Evolutionary conservation across 768 basidiomycete species (phyloP), one percentile per base, ranked within the genome.

Genomic region (Suillus subalutaceus): DNA sequence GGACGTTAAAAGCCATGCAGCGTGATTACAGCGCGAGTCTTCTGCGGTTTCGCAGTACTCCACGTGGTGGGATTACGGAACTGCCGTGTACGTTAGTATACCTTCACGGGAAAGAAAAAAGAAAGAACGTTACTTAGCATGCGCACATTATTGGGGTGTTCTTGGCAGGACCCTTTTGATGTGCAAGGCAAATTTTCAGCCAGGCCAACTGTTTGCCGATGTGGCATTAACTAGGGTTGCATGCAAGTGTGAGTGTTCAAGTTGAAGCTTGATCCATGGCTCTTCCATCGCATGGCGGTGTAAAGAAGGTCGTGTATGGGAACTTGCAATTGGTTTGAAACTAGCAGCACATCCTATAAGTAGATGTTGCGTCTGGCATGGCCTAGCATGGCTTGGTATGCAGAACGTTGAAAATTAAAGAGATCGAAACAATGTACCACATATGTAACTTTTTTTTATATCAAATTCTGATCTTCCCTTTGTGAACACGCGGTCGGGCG

Each of bases 211-310:
- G 58, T 41, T 60, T 60, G 40, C 58, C 26, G 58, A 41, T 41
- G 16, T 30, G 18, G 9, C 41, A 26, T 41, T 60, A 41, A 41
- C 26, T 40, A 41, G 35, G 26, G 58, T 41, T 60, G 57, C 57
- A 18, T 16, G 23, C 55, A 59, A 38, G 57, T 23, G 57, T 40
- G 23, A 59, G 26, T 53, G 26, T 53, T 30, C 16, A 9, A 53
- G 53, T 32, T 32, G 16, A 10, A 53, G 41, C 40, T 41, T 59
- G 58, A 60, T 59, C 40, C 40, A 60, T 41, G 23, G 58, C 58
- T 60, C 58, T 60, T 60, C 58, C 58, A 41, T 60, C 12, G 3
- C 15, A 60, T 41, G 40, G 58, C 58, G 18, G 58, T 60, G 58
- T 18, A 60, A 53, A 60, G 58, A 60, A 60, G 40, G 40, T 26